These are phyloP conservation scores for Penicillium verhagenii DNA, from an alignment of 495 filamentous ascomycete genomes.

Conservation along the genomic window DNA sequence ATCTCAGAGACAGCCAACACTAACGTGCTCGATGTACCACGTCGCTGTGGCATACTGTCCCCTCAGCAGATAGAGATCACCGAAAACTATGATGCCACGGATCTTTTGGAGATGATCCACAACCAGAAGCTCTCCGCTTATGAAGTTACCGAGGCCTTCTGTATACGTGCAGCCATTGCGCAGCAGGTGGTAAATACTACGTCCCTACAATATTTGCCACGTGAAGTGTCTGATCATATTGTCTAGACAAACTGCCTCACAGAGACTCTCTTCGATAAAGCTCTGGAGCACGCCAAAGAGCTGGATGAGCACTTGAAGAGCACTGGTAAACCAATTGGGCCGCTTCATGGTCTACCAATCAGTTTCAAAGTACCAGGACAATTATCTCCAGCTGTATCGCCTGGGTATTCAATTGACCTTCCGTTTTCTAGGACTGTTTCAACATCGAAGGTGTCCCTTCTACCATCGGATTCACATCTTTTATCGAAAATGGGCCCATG, in stretches of 20 bases:
- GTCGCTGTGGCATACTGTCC: conserved; percentile 45
- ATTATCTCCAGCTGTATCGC: neutral
- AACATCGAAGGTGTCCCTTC: conserved; percentile 20
- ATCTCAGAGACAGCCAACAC: conserved; percentile 5
- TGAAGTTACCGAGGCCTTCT: conserved; percentile 53
- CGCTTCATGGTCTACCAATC: conserved; percentile 63
- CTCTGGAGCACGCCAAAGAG: conserved; percentile 33
- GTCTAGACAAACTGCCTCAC: conserved; percentile 54
- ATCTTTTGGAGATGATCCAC: conserved; percentile 21
- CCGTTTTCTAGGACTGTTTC: conserved; percentile 27
- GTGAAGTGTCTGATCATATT: neutral
- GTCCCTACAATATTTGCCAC: neutral
- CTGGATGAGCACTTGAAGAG: conserved; percentile 35
- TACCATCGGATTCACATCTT: conserved; percentile 20
- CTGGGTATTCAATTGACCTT: neutral
- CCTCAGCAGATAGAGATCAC: conserved; percentile 53
- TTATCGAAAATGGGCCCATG: conserved; percentile 18
- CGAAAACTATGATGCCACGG: conserved; percentile 49
- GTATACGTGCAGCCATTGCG: conserved; percentile 54
- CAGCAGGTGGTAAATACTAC: conserved; percentile 44
- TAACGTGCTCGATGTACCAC: conserved; percentile 38
- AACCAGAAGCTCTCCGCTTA: conserved; percentile 12
- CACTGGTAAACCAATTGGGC: conserved; percentile 48
- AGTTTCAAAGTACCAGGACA: conserved; percentile 49
- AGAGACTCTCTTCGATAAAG: conserved; percentile 52